phyloP scores from a whole-genome alignment of 805 yeast species.

The Saccharomycopsis lassenensis region DNA sequence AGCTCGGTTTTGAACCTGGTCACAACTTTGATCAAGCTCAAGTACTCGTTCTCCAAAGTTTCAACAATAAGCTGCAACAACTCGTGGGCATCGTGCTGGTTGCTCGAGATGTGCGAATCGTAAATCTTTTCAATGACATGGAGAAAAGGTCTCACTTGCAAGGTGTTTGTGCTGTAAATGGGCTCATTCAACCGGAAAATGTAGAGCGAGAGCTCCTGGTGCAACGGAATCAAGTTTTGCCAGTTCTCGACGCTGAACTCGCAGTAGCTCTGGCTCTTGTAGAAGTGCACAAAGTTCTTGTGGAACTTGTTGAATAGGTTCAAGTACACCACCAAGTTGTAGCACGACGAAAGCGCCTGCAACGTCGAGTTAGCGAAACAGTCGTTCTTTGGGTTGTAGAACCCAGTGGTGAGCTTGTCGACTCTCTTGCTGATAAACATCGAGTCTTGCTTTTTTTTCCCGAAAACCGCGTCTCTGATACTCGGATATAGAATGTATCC shows the following conservation, averaged over 20 bases:
- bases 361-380: constrained; percentile 87
- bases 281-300: constrained; percentile 17
- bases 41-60: constrained; percentile 58
- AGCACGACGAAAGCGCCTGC: constrained; percentile 64
- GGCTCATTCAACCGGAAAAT: constrained; percentile 53
- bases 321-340: constrained; percentile 47
- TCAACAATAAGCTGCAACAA: constrained; percentile 73
- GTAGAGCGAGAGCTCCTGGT: constrained; percentile 42
- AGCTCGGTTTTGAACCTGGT: constrained; percentile 22
- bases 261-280: constrained; percentile 5
- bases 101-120: constrained; percentile 61
- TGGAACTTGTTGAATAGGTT: constrained; percentile 23
- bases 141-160: constrained; percentile 72
- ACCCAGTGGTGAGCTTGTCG: constrained; percentile 71
- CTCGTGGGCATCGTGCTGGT: constrained; percentile 95
- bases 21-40: constrained; percentile 23
- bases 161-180: constrained; percentile 37
- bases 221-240: constrained; percentile 35
- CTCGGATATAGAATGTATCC: no score
- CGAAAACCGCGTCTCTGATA: no score
- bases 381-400: constrained; percentile 73
- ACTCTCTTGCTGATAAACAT: constrained; percentile 41
- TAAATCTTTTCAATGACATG: constrained; percentile 62
- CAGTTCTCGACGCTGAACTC: constrained; percentile 1
- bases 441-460: no score